Evolutionary conservation across 2,329 filamentous ascomycete genomes (phyloP), one percentile per base, ranked within the genome.

Genomic region (Lecanosticta acicola): DNA sequence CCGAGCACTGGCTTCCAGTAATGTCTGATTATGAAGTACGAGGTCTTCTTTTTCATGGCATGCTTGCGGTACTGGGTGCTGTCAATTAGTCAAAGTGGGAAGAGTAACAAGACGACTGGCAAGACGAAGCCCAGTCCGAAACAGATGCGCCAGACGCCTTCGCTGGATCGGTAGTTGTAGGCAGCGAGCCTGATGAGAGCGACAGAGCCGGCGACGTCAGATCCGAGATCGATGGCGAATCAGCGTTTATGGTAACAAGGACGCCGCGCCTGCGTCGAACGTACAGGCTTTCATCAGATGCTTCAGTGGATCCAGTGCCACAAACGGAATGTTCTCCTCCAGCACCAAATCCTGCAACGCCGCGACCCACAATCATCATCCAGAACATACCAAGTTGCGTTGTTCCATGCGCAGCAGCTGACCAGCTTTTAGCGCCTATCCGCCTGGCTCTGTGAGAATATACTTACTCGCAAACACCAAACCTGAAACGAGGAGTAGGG

Each of bases 161-260:
- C 81, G 75, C 44, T 84, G 73, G 61, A 89, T 4, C 38, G 81
- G 4, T 75, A 67, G 55, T 54, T 48, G 36, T 58, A 56, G 3
- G 53, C 51, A 10, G 51, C 51, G 13, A 56, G 47, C 24, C 83
- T 65, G 37, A 84, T 71, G 64, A 81, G 80, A 0, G 87, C 85
- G 2, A 91, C 80, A 50, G 94, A 80, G 0, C 86, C 84, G 8
- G 87, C 82, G 45, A 89, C 73, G 2, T 94, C 84, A 53, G 93
- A 94, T 0, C 86, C 88, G 41, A 80, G 78, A 62, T 93, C 86
- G 49, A 94, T 93, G 9, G 52, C 46, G 20, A 58, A 32, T 58
- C 54, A 2, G 56, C 53, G 5, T 50, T 20, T 19, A 58, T 34
- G 3, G 55, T 53, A 7, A 58, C 49, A 9, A 57, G 51, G 19